These are phyloP conservation scores for Cryptosporidium andersoni DNA, from an alignment of 169 alveolate genomes.

Conservation along the genomic window DNA sequence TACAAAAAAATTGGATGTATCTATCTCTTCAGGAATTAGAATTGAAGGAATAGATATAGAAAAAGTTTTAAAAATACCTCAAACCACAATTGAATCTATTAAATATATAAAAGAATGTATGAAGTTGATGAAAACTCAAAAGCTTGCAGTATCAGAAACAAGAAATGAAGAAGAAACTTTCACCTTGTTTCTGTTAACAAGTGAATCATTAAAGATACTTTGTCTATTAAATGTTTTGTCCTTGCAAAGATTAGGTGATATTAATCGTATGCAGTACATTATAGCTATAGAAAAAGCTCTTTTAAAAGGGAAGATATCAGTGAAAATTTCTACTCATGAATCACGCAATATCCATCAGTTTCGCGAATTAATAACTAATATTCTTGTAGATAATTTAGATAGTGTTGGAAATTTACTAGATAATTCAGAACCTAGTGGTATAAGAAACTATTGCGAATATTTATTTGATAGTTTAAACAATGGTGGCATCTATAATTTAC, in stretches of 20 bases:
- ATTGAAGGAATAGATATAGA: slow-evolving; percentile 19
- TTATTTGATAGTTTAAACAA: background rate
- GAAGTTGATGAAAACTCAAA: too few species aligned
- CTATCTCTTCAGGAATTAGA: background rate
- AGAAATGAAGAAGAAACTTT: too few species aligned
- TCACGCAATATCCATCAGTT: slow-evolving; percentile 47
- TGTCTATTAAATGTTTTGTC: slow-evolving; percentile 10
- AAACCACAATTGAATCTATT: background rate
- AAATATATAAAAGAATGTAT: too few species aligned
- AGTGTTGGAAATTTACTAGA: background rate
- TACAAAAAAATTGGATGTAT: background rate
- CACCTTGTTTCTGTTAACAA: too few species aligned
- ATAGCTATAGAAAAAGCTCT: slow-evolving; percentile 27
- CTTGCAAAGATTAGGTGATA: slow-evolving; percentile 22
- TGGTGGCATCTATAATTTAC: background rate
- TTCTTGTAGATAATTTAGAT: background rate
- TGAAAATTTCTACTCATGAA: slow-evolving; percentile 30
- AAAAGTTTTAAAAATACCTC: background rate
- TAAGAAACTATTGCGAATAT: background rate
- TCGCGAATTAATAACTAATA: slow-evolving; percentile 1
- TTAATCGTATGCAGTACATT: slow-evolving; percentile 19
- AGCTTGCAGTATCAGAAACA: too few species aligned
- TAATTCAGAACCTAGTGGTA: background rate
- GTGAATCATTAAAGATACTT: slow-evolving; percentile 1
- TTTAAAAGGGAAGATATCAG: slow-evolving; percentile 7